Percentiles rank a stretch among this genome's conserved stretches.
Conservation (phyloP, 1,284 basidiomycete genomes). For the Chondrostereum purpureum region DNA sequence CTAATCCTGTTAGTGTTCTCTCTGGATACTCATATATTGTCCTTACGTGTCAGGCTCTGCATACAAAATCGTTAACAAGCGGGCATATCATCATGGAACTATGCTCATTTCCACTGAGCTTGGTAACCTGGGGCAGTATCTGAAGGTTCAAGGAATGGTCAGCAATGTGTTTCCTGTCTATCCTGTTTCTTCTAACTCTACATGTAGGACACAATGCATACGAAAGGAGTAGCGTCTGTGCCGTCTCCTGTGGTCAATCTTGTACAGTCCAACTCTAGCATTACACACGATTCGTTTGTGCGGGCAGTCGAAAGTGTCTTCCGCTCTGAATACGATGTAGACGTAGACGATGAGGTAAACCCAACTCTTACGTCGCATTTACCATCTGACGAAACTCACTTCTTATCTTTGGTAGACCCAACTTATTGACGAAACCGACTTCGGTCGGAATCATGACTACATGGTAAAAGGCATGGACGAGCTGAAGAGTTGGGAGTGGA, state of each 20-base stretch:
- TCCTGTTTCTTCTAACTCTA: neutral
- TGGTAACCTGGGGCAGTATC: conserved; percentile 53
- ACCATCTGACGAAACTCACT: conserved; percentile 3
- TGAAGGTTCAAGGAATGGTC: neutral
- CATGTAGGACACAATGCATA: conserved; percentile 65
- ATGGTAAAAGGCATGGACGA: conserved; percentile 68
- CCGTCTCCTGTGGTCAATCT: conserved; percentile 90
- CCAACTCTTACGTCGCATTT: neutral
- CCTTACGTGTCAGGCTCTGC: conserved; percentile 91
- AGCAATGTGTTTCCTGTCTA: neutral
- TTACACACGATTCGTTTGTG: conserved; percentile 70
- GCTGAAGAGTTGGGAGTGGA: conserved; percentile 90
- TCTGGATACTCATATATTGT: conserved; percentile 9
- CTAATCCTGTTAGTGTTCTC: conserved; percentile 4
- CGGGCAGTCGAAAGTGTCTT: conserved; percentile 73
- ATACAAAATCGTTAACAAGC: conserved; percentile 88
- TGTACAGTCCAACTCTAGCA: conserved; percentile 41
- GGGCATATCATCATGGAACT: conserved; percentile 99
- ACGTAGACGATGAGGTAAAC: conserved; percentile 37
- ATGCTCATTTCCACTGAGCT: conserved; percentile 90
- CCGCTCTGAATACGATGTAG: conserved; percentile 48
- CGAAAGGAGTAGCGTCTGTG: conserved; percentile 86
- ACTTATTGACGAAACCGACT: conserved; percentile 38
- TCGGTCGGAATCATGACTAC: conserved; percentile 40
- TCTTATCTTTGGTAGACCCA: conserved; percentile 19